Evolutionary conservation across 2,329 filamentous ascomycete genomes (phyloP), one percentile per base, ranked within the genome.

Genomic region (Pseudocercospora fijiensis): DNA sequence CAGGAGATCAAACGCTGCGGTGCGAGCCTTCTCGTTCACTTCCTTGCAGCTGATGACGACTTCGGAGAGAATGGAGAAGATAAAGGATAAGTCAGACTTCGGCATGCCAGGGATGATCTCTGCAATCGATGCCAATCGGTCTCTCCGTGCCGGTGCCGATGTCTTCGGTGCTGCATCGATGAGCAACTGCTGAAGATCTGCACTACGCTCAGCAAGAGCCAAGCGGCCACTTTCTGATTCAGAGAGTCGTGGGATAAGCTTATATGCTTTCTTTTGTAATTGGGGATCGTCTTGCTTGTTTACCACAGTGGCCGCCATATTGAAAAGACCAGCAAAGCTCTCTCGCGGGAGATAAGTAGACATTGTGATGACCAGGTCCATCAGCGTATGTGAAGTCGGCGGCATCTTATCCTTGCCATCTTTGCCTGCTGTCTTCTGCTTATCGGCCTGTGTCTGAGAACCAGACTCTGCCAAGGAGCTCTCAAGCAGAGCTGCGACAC

Each of bases 201-300:
- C 77, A 69, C 86, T 91, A 60, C 93, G 87, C 73, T 93, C 88
- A 67, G 84, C 78, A 1, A 99, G 84, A 3, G 94, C 93, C n/a
- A 82, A 79, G 69, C 85, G 86, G 52, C 95, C 95, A 56, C 84
- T 85, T 33, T 90, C 86, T 1, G 93, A 96, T 68, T 91, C 89
- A 1, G 91, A 89, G 45, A 99, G 85, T 60, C 95, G 89, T 3
- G 95, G 94, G 57, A 99, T 96, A 58, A 99, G 85, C 81, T 98
- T 98, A 82, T 99, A 99, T 0, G 95, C 94, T 80, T 99, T 99
- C 86, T 99, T 99, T 77, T 98, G 94, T 37, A 99, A 82, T 76
- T 98, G 94, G 9, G 94, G 90, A 74, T 98, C 94, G 41, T 90
- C 85, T 61, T 90, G 84, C 73, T 89, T 91, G 75, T 89, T 88